These are phyloP conservation scores for Cyclotella sp. DNA, from an alignment of 108 stramenopile genomes.

Conservation along the genomic window DNA sequence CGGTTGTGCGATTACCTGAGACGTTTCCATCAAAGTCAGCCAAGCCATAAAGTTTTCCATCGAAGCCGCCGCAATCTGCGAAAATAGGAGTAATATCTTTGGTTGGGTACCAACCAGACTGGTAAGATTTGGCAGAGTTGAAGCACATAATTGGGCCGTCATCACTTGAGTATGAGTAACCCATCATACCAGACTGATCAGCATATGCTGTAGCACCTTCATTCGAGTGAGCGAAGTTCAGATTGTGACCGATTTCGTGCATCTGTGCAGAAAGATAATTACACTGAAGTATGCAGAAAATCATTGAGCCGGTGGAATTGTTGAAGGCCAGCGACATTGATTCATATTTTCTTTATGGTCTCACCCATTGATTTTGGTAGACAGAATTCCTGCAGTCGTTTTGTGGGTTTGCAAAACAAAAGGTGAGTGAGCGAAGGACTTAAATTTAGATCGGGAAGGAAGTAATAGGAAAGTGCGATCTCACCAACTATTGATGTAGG, in stretches of 20 bases:
- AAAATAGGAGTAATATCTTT: constrained; percentile 3
- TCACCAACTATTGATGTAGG: constrained; percentile 30
- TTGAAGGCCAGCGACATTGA: too few species aligned
- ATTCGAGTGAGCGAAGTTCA: constrained; percentile 55
- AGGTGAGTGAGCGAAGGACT: too few species aligned
- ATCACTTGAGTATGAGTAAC: constrained; percentile 30
- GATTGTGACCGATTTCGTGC: constrained; percentile 57
- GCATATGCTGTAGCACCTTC: constrained; percentile 38
- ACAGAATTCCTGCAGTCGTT: constrained; percentile 44
- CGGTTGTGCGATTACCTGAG: constrained; percentile 5
- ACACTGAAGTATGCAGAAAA: too few species aligned
- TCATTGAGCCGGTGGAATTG: too few species aligned
- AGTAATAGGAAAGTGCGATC: not conserved
- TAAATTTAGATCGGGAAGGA: not conserved
- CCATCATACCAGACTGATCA: constrained; percentile 52
- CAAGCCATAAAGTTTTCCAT: constrained; percentile 29
- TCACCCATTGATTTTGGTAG: constrained; percentile 43
- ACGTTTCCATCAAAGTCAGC: constrained; percentile 18
- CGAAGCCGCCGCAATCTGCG: constrained; percentile 27
- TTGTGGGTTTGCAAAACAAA: too few species aligned
- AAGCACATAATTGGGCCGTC: constrained; percentile 58
- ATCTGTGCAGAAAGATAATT: constrained; percentile 21
- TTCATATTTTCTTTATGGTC: too few species aligned
- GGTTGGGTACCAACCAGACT: constrained; percentile 59
- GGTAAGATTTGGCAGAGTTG: constrained; percentile 60